Percentiles rank a stretch among this genome's conserved stretches.
These are phyloP conservation scores for Bacidia rubella DNA, from an alignment of 495 filamentous ascomycete genomes.

Conservation along the genomic window DNA sequence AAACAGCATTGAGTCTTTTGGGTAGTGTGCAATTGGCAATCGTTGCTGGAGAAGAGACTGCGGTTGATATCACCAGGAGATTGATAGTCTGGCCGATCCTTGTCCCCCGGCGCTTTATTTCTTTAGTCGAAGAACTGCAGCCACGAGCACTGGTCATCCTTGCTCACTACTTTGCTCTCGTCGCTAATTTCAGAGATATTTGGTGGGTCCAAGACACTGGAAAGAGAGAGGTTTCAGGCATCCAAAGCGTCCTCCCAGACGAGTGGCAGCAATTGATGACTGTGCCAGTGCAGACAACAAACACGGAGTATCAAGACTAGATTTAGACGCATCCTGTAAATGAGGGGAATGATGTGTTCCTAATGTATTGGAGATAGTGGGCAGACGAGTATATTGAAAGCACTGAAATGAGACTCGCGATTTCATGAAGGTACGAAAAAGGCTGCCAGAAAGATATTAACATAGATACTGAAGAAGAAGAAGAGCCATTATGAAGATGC, in stretches of 20 bases:
- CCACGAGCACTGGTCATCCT: constrained; percentile 34
- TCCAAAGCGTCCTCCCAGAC: constrained; percentile 17
- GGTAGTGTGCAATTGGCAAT: constrained; percentile 22
- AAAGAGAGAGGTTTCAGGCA: constrained; percentile 24
- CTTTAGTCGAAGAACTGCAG: constrained; percentile 20
- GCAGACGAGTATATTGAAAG: no score
- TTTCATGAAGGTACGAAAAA: no score
- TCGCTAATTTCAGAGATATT: constrained; percentile 17
- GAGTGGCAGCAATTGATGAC: constrained; percentile 25
- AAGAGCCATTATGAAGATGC: no score
- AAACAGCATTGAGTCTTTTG: constrained; percentile 22
- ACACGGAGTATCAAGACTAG: background rate
- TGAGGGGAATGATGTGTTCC: no score
- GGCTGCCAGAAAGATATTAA: no score
- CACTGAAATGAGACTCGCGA: no score
- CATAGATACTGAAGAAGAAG: no score
- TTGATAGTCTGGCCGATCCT: constrained; percentile 26
- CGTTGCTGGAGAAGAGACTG: constrained; percentile 12
- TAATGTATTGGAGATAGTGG: no score
- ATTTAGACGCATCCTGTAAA: no score
- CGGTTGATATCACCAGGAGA: constrained; percentile 19
- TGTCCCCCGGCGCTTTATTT: constrained; percentile 20
- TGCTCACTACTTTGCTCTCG: constrained; percentile 28
- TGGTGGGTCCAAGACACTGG: constrained; percentile 30
- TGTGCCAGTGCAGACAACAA: constrained; percentile 25